Base-by-base conservation (phyloP, 495 filamentous ascomycete genomes). In the Trichoderma reesei region DNA sequence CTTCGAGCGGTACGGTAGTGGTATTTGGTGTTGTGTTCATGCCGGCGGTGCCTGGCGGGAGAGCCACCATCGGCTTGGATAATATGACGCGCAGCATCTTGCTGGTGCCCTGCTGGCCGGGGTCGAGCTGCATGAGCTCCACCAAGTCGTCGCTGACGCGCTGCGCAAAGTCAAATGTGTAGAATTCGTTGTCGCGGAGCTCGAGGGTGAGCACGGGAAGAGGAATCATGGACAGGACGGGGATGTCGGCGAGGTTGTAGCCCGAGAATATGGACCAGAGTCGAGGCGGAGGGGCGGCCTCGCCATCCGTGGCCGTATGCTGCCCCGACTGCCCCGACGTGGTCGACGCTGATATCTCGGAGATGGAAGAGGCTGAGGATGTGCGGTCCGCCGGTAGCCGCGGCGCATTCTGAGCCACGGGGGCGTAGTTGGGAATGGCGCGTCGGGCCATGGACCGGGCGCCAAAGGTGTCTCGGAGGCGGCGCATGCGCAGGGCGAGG, bases 71-170 rank as follows among this genome's bases (percentile, higher is more conserved):
- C 9, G 51, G 51, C 51, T 56, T 56, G 20, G 20, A 33, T 6
- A 56, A 26, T 4, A 56, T 56, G 26, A 56, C 51, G 16, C 51
- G 51, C 51, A 56, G 51, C 51, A 56, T 56, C 51, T 56, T 56
- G 51, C 51, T 56, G 51, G 51, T 56, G 51, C 51, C 51, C 51
- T 56, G 51, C 51, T 56, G 51, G 51, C 51, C 51, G 14, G 51
- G 51, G 11, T 56, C 51, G 8, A 56, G 51, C 26, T 56, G 51
- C 51, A 56, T 56, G 51, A 56, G 51, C 51, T 56, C 51, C 2
- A 56, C 51, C 14, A 56, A 26, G 31, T 56, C 51, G 6, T 56
- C 20, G 51, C 51, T 56, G 3, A 56, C 51, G 13, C 51, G 51
- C 51, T 56, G 51, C 9, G 51, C 51, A 33, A 56, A 56, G 18